Conservation (phyloP, 495 filamentous ascomycete genomes). For the Symbiotaphrina buchneri region DNA sequence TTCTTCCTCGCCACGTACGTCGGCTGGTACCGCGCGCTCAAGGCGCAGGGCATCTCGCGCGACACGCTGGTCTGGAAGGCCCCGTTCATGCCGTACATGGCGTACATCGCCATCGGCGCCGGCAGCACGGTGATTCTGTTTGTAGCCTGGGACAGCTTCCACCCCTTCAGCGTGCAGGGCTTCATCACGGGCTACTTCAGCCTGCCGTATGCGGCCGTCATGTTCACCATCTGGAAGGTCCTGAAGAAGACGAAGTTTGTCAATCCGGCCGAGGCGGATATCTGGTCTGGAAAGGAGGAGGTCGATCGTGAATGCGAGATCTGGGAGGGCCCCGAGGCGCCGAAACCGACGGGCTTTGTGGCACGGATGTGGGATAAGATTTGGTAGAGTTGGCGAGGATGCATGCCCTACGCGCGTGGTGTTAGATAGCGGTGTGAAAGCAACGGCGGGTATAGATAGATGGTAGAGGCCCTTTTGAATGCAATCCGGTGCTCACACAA, state of each 20-base stretch:
- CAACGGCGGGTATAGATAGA: too few relatives aligned
- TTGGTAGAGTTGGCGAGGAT: too few relatives aligned
- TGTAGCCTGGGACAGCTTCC: background rate
- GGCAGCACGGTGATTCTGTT: background rate
- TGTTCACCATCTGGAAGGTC: slow-evolving; percentile 1
- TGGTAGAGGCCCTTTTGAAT: too few relatives aligned
- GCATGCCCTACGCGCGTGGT: too few relatives aligned
- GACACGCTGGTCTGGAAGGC: background rate
- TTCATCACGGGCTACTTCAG: background rate
- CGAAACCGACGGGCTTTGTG: too few relatives aligned
- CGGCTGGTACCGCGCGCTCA: background rate
- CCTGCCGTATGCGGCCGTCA: background rate
- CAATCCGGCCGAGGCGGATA: background rate
- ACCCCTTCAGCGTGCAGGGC: background rate
- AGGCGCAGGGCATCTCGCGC: background rate
- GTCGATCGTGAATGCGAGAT: too few relatives aligned
- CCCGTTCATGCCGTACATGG: background rate
- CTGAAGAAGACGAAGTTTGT: slow-evolving; percentile 1
- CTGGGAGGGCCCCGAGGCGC: too few relatives aligned
- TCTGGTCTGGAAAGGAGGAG: background rate
- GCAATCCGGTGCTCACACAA: too few relatives aligned
- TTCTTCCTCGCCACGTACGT: background rate
- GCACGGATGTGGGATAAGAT: too few relatives aligned
- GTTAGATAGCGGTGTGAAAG: too few relatives aligned
- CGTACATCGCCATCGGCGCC: background rate